These are phyloP conservation scores for Trametes sp. DNA, from an alignment of 1,284 basidiomycete species.

Conservation along the genomic window DNA sequence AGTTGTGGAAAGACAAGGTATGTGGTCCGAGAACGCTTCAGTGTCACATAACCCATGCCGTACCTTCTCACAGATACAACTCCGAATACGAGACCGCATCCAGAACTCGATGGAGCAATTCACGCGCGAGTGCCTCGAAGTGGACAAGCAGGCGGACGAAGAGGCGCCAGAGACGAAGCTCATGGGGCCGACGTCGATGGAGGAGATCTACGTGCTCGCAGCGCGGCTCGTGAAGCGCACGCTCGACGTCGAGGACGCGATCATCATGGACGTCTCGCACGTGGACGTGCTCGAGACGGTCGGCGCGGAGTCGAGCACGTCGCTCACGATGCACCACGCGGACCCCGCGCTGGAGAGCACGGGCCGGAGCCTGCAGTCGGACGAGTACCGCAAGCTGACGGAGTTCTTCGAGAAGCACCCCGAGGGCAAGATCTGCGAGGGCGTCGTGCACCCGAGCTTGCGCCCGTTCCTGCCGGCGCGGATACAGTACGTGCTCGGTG, in stretches of 20 bases:
- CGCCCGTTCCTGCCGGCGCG: constrained; percentile 80
- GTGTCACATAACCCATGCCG: neutral
- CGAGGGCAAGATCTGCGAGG: constrained; percentile 87
- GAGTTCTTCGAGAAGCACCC: constrained; percentile 81
- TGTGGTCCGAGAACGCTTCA: neutral
- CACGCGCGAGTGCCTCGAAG: constrained; percentile 93
- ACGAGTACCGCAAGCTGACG: constrained; percentile 78
- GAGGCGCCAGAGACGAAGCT: constrained; percentile 37
- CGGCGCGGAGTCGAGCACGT: constrained; percentile 69
- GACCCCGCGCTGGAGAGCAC: constrained; percentile 52
- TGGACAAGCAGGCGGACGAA: constrained; percentile 69
- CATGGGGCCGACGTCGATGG: constrained; percentile 65
- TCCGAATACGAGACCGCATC: constrained; percentile 90
- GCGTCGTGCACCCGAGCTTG: constrained; percentile 80
- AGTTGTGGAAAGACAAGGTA: constrained; percentile 93
- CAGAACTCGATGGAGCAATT: constrained; percentile 97
- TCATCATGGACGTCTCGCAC: constrained; percentile 92
- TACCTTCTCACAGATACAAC: constrained; percentile 69
- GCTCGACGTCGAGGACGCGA: constrained; percentile 89
- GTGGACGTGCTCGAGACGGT: constrained; percentile 87
- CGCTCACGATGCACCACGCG: constrained; percentile 64
- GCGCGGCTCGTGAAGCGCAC: constrained; percentile 89
- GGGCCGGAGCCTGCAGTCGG: constrained; percentile 59
- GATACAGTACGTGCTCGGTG: constrained; percentile 87
- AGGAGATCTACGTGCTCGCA: constrained; percentile 87